Conservation (phyloP, 192 early-diverging fungal species). For the Gamsiella multidivaricata region DNA sequence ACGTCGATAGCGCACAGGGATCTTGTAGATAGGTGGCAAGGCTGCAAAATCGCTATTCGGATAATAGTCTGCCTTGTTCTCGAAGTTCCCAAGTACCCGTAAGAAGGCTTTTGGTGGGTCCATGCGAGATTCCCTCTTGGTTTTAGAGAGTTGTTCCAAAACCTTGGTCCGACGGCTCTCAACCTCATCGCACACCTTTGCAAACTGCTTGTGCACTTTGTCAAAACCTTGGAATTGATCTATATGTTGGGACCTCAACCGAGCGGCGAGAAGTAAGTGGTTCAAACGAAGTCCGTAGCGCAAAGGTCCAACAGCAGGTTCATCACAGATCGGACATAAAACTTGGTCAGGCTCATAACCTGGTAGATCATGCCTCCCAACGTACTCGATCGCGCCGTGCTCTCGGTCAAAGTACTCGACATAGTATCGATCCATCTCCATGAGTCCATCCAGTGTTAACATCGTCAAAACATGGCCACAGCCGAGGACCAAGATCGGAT, state of each 20-base stretch:
- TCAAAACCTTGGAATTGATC: not conserved
- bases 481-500: slow-evolving; percentile 56
- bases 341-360: slow-evolving; percentile 20
- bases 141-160: slow-evolving; percentile 3
- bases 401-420: not conserved
- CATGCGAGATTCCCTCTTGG: not conserved
- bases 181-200: not conserved
- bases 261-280: slow-evolving; percentile 31
- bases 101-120: not conserved
- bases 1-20: slow-evolving; percentile 13
- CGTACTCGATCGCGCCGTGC: slow-evolving; percentile 1
- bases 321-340: slow-evolving; percentile 55
- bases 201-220: not conserved
- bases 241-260: slow-evolving; percentile 25
- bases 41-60: slow-evolving; percentile 2
- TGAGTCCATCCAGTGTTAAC: slow-evolving; percentile 60
- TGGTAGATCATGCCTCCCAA: slow-evolving; percentile 20
- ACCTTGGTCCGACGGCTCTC: not conserved
- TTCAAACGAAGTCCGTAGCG: slow-evolving; percentile 57
- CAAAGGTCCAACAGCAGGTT: slow-evolving; percentile 45
- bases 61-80: not conserved
- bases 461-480: slow-evolving; percentile 68
- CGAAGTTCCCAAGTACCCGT: slow-evolving; percentile 8
- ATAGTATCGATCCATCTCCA: slow-evolving; percentile 60
- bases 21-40: not conserved